Evolutionary conservation across 164 flowering plant genomes (phyloP).

Genomic region (Kalanchoe fedtschenkoi): DNA sequence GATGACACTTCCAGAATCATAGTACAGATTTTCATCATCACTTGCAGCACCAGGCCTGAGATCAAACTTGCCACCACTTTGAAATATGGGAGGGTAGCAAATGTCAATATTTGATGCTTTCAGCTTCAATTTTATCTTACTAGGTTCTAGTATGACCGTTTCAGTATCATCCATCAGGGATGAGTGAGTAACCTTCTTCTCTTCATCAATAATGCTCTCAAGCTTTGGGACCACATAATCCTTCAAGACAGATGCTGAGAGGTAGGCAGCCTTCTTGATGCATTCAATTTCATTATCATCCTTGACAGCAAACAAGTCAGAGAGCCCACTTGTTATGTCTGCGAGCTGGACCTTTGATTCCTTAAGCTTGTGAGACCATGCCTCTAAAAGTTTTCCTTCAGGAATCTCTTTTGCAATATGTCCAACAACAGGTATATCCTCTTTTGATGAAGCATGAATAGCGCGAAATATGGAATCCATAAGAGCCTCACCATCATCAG

Average conservation of each 20-base stretch:
- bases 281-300: constrained; percentile 42
- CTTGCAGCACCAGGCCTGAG: constrained; percentile 71
- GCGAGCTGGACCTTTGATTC: constrained; percentile 23
- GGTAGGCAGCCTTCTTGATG: constrained; percentile 59
- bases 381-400: constrained; percentile 64
- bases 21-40: constrained; percentile 52
- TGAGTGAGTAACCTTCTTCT: constrained; percentile 63
- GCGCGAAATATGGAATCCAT: constrained; percentile 42
- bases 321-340: constrained; percentile 54
- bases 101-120: constrained; percentile 76
- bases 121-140: constrained; percentile 44
- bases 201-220: constrained; percentile 68
- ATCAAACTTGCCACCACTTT: constrained; percentile 76
- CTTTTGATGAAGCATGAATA: constrained; percentile 19
- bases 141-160: constrained; percentile 55
- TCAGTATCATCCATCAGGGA: constrained; percentile 67
- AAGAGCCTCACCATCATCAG: constrained; percentile 43
- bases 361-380: constrained; percentile 52
- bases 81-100: constrained; percentile 83
- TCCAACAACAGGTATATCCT: constrained; percentile 37
- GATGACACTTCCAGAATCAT: constrained; percentile 63
- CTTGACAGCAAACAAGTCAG: constrained; percentile 65
- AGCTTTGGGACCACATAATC: constrained; percentile 63
- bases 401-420: constrained; percentile 55
- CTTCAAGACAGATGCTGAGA: constrained; percentile 53